Conservation (phyloP, 352 stramenopile genomes). For the Globisporangium perplexum region DNA sequence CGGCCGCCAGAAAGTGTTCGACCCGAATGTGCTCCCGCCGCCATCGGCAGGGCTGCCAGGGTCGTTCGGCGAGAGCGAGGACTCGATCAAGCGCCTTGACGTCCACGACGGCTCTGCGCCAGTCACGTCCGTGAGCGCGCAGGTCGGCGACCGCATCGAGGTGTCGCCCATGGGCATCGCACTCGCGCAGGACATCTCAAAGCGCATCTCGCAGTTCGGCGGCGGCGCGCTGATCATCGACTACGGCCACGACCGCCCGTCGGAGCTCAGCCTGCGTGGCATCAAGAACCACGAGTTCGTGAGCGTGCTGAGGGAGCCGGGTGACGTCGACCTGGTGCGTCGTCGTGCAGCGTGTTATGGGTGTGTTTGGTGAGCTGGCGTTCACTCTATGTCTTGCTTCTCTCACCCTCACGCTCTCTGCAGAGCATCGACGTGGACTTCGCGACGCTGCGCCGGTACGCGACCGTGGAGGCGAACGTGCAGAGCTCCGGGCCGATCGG, state of each 20-base stretch:
- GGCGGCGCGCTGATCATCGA: slow-evolving; percentile 92
- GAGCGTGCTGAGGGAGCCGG: slow-evolving; percentile 87
- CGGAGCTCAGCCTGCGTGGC: slow-evolving; percentile 87
- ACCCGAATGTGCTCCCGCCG: slow-evolving; percentile 28
- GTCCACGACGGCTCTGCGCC: slow-evolving; percentile 33
- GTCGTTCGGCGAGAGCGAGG: slow-evolving; percentile 16
- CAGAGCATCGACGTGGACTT: slow-evolving; percentile 90
- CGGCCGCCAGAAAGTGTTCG: slow-evolving; percentile 72
- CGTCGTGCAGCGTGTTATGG: slow-evolving; percentile 34
- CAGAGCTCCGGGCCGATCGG: slow-evolving; percentile 84
- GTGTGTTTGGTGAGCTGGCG: too few relatives aligned
- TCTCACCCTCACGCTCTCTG: slow-evolving; percentile 13
- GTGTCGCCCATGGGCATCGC: slow-evolving; percentile 91
- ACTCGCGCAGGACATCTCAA: slow-evolving; percentile 90
- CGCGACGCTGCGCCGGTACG: slow-evolving; percentile 60
- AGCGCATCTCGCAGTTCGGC: slow-evolving; percentile 74
- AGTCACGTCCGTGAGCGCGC: slow-evolving; percentile 44
- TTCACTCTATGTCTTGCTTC: too few relatives aligned
- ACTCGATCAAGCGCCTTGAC: slow-evolving; percentile 42
- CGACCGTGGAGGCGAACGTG: slow-evolving; percentile 46
- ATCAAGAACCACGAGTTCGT: slow-evolving; percentile 95
- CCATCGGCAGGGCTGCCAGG: slow-evolving; percentile 1
- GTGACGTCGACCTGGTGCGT: slow-evolving; percentile 87
- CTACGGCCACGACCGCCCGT: slow-evolving; percentile 92
- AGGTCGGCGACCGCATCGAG: slow-evolving; percentile 89